Conservation (phyloP, 208 protist species). For the Leishmania tropica region DNA sequence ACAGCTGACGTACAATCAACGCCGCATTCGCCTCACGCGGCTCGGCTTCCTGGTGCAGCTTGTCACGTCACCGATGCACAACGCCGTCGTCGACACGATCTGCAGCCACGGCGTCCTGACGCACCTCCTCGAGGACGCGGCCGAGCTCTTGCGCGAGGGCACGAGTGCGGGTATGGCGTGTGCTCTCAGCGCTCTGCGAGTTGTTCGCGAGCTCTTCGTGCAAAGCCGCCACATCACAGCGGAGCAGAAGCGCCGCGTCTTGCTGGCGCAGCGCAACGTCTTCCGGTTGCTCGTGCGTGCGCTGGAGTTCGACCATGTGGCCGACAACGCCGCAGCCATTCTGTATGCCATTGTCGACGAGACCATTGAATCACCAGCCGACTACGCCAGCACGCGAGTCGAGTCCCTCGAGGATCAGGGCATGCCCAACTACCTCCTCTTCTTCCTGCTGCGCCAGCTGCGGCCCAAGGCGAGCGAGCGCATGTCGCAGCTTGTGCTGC, state of each 20-base stretch:
- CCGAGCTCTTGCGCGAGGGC: slow-evolving; percentile 83
- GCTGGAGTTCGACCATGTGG: slow-evolving; percentile 63
- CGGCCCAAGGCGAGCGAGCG: slow-evolving; percentile 67
- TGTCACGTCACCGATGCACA: slow-evolving; percentile 46
- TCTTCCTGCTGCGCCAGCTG: slow-evolving; percentile 86
- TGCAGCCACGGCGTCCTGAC: slow-evolving; percentile 83
- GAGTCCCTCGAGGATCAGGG: slow-evolving; percentile 76
- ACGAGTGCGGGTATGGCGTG: slow-evolving; percentile 54
- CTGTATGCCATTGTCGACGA: slow-evolving; percentile 71
- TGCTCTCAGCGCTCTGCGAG: slow-evolving; percentile 49
- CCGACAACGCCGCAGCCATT: slow-evolving; percentile 62
- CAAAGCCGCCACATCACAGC: slow-evolving; percentile 42
- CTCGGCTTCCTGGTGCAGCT: slow-evolving; percentile 76
- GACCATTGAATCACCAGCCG: slow-evolving; percentile 73
- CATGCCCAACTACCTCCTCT: slow-evolving; percentile 91
- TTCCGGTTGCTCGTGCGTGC: slow-evolving; percentile 84
- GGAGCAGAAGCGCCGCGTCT: slow-evolving; percentile 57
- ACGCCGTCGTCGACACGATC: slow-evolving; percentile 39
- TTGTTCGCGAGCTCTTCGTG: slow-evolving; percentile 75
- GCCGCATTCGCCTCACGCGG: slow-evolving; percentile 68
- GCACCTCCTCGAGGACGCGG: slow-evolving; percentile 82
- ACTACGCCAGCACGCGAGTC: slow-evolving; percentile 77
- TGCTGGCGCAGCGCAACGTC: slow-evolving; percentile 83
- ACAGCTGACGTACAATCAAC: slow-evolving; percentile 81
- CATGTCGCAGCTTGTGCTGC: slow-evolving; percentile 61